Percentiles rank a stretch among this genome's conserved stretches.
These are phyloP conservation scores for Globisporangium perplexum DNA, from an alignment of 352 stramenopile species.

Conservation along the genomic window DNA sequence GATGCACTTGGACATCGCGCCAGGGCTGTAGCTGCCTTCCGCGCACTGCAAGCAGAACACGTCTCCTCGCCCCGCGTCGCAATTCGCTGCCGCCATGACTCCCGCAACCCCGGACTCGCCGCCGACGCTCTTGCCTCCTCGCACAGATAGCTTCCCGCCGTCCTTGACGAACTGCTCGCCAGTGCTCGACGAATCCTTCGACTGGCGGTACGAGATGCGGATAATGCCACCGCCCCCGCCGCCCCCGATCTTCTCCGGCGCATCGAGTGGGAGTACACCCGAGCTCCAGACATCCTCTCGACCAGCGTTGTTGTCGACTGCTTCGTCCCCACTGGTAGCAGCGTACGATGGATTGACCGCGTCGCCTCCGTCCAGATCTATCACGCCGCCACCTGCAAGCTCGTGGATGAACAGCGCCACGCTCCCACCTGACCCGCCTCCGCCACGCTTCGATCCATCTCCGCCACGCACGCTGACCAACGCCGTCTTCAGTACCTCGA, in stretches of 20 bases:
- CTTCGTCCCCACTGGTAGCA: background rate
- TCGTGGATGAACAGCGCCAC: constrained; percentile 57
- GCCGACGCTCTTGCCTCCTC: constrained; percentile 37
- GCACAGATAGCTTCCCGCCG: constrained; percentile 35
- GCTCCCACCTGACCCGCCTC: constrained; percentile 63
- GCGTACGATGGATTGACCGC: constrained; percentile 14
- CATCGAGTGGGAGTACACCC: constrained; percentile 6
- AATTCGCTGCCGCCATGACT: constrained; percentile 48
- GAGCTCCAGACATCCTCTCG: constrained; percentile 26
- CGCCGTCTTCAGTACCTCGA: constrained; percentile 37
- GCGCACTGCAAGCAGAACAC: constrained; percentile 62
- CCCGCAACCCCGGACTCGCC: constrained; percentile 55
- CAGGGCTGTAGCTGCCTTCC: constrained; percentile 58
- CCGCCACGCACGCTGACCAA: constrained; percentile 48
- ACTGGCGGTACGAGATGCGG: constrained; percentile 44
- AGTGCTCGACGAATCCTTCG: constrained; percentile 19
- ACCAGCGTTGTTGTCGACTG: background rate
- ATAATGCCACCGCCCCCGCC: constrained; percentile 56
- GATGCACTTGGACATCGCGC: constrained; percentile 46
- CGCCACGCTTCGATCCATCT: constrained; percentile 49
- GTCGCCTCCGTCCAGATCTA: constrained; percentile 55
- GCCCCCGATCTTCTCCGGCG: constrained; percentile 33
- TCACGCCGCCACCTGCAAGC: constrained; percentile 43
- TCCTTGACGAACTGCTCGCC: constrained; percentile 55
- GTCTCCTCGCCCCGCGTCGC: constrained; percentile 53